Evolutionary conservation across 2,329 filamentous ascomycete genomes (phyloP), one percentile per base, ranked within the genome.

Genomic region (Verticillium isaacii): DNA sequence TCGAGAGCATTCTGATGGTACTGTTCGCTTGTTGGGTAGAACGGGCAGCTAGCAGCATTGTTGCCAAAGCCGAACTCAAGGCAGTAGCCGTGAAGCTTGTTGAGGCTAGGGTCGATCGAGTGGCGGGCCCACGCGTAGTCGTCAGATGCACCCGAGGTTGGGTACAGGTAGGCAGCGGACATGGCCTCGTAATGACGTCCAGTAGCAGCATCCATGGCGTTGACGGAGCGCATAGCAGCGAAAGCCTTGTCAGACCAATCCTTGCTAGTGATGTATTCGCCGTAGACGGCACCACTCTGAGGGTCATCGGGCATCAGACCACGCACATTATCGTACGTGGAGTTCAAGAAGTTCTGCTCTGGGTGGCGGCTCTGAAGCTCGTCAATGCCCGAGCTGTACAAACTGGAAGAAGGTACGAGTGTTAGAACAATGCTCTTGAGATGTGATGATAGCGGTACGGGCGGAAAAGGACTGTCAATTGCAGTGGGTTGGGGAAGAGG

Each of bases 311-410:
- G 74, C 1, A 79, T 69, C 12, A 80, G 68, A 34, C 83, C 84
- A 17, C 84, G 79, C 56, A 77, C 76, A 60, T 78, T 78, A 61
- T 86, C 79, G 63, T 81, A 87, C 4, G 77, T 71, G 2, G 72
- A 60, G 75, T 85, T 86, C 32, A 75, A 68, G 71, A 86, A 85
- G 72, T 78, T 85, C 76, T 82, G 81, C 57, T 65, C 65, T 0
- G 77, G 68, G 56, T 77, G 75, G 0, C 70, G 75, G 59, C 72
- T 73, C 71, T 86, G 84, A 61, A 80, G 74, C 56, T 81, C 76
- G 65, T 86, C 83, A 64, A 83, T 80, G 25, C 84, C 84, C 84
- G 84, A 87, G 60, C 75, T 78, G 71, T 85, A 86, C 15, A 87
- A 71, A 19, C 86, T 74, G 32, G 3, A 29, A 29, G 29, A 3